phyloP scores from a whole-genome alignment of 2,329 filamentous ascomycete species.

The Fusarium bulbicola region DNA sequence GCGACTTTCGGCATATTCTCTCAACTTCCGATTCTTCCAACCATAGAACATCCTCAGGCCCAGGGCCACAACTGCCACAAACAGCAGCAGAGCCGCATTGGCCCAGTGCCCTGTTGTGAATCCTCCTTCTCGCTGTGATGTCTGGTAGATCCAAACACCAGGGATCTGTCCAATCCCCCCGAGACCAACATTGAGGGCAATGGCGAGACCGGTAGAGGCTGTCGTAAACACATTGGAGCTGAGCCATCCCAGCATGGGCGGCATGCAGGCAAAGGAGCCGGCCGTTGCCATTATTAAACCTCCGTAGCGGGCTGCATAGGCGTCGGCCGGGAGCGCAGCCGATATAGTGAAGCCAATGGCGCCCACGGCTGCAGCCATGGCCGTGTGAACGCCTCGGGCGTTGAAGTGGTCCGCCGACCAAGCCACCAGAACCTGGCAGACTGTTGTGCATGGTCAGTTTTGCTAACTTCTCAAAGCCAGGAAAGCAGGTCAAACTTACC shows the following conservation, averaged over 20 bases:
- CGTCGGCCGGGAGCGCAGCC: slow-evolving; percentile 67
- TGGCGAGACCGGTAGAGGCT: slow-evolving; percentile 71
- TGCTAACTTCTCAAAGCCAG: background rate
- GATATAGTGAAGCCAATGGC: slow-evolving; percentile 66
- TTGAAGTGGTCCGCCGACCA: slow-evolving; percentile 73
- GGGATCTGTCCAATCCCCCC: slow-evolving; percentile 76
- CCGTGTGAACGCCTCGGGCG: slow-evolving; percentile 57
- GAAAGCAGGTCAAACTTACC: slow-evolving; percentile 43
- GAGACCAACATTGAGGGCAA: slow-evolving; percentile 75
- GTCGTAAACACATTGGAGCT: slow-evolving; percentile 74
- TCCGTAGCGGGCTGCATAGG: slow-evolving; percentile 71
- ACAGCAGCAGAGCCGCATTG: slow-evolving; percentile 68
- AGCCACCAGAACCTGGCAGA: slow-evolving; percentile 54
- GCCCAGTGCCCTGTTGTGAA: slow-evolving; percentile 78
- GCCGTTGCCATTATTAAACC: slow-evolving; percentile 74
- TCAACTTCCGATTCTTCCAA: slow-evolving; percentile 52
- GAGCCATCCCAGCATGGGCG: slow-evolving; percentile 76
- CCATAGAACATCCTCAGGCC: slow-evolving; percentile 66
- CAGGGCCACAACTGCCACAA: slow-evolving; percentile 65
- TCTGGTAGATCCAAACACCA: slow-evolving; percentile 79
- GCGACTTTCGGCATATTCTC: slow-evolving; percentile 42
- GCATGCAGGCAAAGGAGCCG: slow-evolving; percentile 74
- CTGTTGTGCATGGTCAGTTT: slow-evolving; percentile 35
- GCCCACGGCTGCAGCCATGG: slow-evolving; percentile 54
- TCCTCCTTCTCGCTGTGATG: slow-evolving; percentile 65